Conservation (phyloP, 805 yeast genomes). For the Candida verbasci region DNA sequence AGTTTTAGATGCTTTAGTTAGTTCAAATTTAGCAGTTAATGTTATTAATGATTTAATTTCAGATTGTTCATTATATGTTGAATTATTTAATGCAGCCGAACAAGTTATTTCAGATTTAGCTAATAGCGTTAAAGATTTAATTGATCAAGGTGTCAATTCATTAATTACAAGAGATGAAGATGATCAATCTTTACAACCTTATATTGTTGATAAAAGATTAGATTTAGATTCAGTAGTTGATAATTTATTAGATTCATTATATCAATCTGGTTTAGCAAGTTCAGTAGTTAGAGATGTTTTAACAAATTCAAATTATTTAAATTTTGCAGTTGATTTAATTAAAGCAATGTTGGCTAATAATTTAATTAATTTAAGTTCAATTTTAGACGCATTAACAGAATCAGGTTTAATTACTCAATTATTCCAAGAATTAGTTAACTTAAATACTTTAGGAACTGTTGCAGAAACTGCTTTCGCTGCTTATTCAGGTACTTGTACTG, state of each 20-base stretch:
- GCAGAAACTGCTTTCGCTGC: conserved; percentile 36
- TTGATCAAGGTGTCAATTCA: conserved; percentile 14
- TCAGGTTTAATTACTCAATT: conserved; percentile 31
- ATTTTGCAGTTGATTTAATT: conserved; percentile 33
- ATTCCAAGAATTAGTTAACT: conserved; percentile 28
- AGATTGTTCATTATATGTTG: conserved; percentile 35
- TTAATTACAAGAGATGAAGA: conserved; percentile 8
- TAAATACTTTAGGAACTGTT: conserved; percentile 30
- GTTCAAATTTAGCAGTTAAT: conserved; percentile 30
- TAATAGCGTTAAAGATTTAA: conserved; percentile 19
- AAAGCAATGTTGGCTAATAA: conserved; percentile 23
- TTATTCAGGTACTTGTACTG: conserved; percentile 27
- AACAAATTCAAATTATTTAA: conserved; percentile 32
- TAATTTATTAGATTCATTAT: conserved; percentile 38
- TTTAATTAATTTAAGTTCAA: conserved; percentile 22
- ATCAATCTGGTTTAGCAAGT: conserved; percentile 37
- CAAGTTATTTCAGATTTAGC: conserved; percentile 22
- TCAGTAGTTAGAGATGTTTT: conserved; percentile 35
- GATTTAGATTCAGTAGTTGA: conserved; percentile 25
- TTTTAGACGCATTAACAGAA: conserved; percentile 27
- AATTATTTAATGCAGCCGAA: conserved; percentile 28
- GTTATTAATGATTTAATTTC: conserved; percentile 32
- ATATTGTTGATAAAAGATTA: conserved; percentile 15
- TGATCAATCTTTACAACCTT: conserved; percentile 7
- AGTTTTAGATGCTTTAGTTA: conserved; percentile 31